Evolutionary conservation across 2,329 filamentous ascomycete species (phyloP).

Genomic region (Aspergillus fumigatiaffinis): DNA sequence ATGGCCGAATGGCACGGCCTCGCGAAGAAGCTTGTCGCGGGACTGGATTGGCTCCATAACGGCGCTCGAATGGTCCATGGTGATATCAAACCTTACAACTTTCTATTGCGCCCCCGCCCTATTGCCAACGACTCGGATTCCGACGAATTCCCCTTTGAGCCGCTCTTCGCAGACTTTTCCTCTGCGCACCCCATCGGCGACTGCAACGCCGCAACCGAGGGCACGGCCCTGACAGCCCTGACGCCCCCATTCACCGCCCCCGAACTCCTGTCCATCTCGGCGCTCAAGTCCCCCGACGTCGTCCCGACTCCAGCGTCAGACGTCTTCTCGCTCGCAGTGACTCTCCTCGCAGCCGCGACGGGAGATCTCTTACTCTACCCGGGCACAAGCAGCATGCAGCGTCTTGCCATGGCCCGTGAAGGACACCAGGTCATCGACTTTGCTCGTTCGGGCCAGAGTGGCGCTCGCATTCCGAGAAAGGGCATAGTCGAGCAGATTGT

Average conservation of each 20-base stretch:
- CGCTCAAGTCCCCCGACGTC: constrained; percentile 31
- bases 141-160: constrained; percentile 33
- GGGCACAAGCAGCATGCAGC: constrained; percentile 36
- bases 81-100: constrained; percentile 47
- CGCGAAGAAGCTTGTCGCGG: constrained; percentile 37
- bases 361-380: constrained; percentile 44
- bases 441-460: constrained; percentile 34
- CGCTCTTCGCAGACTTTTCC: constrained; percentile 45
- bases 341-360: constrained; percentile 43
- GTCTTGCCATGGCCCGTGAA: constrained; percentile 42
- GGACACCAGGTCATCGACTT: constrained; percentile 43
- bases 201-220: constrained; percentile 8
- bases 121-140: constrained; percentile 7
- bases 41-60: constrained; percentile 43
- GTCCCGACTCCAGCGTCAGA: constrained; percentile 39
- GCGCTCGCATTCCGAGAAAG: constrained; percentile 36
- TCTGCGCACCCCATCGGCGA: constrained; percentile 29
- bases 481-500: constrained; percentile 39
- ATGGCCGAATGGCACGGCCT: constrained; percentile 38
- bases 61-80: constrained; percentile 42
- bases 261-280: constrained; percentile 37
- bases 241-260: constrained; percentile 46
- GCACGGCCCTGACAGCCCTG: constrained; percentile 34
- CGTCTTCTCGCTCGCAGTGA: constrained; percentile 45
- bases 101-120: constrained; percentile 34